Conservation (phyloP, 1,284 basidiomycete genomes). For the Malassezia yamatoensis region DNA sequence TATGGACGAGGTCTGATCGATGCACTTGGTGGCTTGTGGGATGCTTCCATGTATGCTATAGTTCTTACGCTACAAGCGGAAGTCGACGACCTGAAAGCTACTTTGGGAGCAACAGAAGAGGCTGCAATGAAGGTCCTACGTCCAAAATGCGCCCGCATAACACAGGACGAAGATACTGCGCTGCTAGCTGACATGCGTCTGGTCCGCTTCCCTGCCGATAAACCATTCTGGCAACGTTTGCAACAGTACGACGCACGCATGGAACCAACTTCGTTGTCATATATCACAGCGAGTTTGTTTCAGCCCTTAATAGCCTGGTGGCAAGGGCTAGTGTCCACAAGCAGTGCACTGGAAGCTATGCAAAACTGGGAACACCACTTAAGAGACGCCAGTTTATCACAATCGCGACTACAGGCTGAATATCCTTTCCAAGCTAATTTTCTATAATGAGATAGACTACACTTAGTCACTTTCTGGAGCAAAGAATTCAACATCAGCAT, state of each 20-base stretch:
- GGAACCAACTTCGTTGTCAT: conserved; percentile 3
- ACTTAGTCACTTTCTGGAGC: not conserved
- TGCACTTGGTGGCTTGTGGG: conserved; percentile 49
- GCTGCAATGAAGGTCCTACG: conserved; percentile 23
- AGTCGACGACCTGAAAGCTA: conserved; percentile 20
- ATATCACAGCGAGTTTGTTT: not conserved
- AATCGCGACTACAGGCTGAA: not conserved
- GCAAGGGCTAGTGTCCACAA: not conserved
- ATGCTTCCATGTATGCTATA: conserved; percentile 46
- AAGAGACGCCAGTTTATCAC: not conserved
- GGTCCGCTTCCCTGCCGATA: conserved; percentile 32
- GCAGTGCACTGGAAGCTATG: not conserved
- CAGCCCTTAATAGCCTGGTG: not conserved
- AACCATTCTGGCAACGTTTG: conserved; percentile 28
- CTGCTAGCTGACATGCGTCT: conserved; percentile 30
- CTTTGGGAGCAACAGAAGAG: conserved; percentile 26
- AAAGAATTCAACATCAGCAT: conserved; percentile 12
- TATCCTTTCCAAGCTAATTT: conserved; percentile 5
- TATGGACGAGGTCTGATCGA: conserved; percentile 48
- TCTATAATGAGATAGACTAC: not conserved
- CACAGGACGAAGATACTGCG: conserved; percentile 18
- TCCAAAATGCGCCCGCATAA: conserved; percentile 19
- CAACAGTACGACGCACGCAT: conserved; percentile 27
- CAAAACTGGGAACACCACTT: not conserved
- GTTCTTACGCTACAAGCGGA: conserved; percentile 23